Conservation (phyloP, 1,139 yeast species). For the Suhomyces kunorum region DNA sequence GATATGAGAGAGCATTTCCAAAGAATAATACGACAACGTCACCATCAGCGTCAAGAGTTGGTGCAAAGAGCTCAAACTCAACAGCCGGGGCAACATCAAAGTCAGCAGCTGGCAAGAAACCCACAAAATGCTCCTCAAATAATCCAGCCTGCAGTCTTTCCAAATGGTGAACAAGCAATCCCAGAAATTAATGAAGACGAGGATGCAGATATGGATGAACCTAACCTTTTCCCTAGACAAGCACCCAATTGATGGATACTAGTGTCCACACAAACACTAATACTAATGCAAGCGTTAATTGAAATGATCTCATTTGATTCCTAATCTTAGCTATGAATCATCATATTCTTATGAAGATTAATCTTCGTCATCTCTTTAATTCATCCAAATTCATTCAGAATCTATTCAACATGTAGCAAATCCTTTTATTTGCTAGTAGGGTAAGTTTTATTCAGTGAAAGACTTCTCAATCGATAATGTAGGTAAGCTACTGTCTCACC, state of each 20-base stretch:
- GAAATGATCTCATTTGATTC: background rate
- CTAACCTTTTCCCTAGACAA: conserved; percentile 27
- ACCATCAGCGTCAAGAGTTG: conserved; percentile 18
- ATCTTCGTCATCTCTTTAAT: conserved; percentile 3
- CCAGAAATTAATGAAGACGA: conserved; percentile 35
- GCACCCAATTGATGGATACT: background rate
- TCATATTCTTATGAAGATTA: background rate
- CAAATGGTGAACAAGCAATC: conserved; percentile 29
- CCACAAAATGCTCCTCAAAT: conserved; percentile 45
- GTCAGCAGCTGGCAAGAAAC: conserved; percentile 14
- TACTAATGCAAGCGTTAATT: background rate
- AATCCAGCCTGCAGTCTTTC: conserved; percentile 46
- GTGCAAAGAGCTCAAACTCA: conserved; percentile 11
- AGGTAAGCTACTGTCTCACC: conserved; percentile 27
- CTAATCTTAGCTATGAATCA: background rate
- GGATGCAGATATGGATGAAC: conserved; percentile 41
- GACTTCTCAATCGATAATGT: conserved; percentile 18
- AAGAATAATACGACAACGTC: conserved; percentile 31
- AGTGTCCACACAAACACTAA: background rate
- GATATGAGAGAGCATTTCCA: conserved; percentile 45
- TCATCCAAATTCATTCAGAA: background rate
- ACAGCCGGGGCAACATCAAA: conserved; percentile 9
- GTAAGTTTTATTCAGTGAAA: no score
- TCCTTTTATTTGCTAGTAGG: background rate
- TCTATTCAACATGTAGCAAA: background rate